A percentile compares a stretch with the other conserved stretches of the same genome.
Conservation (phyloP, 2,329 filamentous ascomycete genomes). For the Aspergillus caelatus region DNA sequence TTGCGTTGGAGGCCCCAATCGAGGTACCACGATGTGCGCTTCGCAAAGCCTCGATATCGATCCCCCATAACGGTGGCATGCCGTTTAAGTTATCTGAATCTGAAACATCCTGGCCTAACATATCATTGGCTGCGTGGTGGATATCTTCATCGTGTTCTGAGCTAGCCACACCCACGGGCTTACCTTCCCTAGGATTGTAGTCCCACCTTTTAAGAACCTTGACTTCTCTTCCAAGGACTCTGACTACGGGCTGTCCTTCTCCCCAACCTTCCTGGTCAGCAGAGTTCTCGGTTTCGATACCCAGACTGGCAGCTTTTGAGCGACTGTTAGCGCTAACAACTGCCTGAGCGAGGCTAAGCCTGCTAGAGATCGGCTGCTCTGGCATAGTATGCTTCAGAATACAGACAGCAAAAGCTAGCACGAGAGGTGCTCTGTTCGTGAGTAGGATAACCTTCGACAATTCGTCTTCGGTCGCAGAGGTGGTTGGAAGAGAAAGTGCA, state of each 20-base stretch:
- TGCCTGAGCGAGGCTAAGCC: constrained; percentile 79
- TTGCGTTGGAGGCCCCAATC: constrained; percentile 22
- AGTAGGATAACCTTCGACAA: constrained; percentile 63
- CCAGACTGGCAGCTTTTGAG: constrained; percentile 74
- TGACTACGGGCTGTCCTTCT: constrained; percentile 73
- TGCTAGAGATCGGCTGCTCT: constrained; percentile 80
- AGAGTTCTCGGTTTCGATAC: constrained; percentile 66
- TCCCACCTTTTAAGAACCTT: constrained; percentile 76
- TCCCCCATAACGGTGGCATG: constrained; percentile 57
- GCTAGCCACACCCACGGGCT: constrained; percentile 26
- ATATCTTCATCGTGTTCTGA: constrained; percentile 5
- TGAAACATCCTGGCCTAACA: constrained; percentile 14
- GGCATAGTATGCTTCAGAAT: constrained; percentile 80
- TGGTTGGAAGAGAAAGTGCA: constrained; percentile 36
- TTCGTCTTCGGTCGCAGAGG: constrained; percentile 54
- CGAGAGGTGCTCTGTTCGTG: constrained; percentile 80
- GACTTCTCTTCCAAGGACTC: constrained; percentile 72
- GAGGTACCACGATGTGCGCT: constrained; percentile 43
- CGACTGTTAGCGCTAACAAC: constrained; percentile 81
- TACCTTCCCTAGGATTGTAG: constrained; percentile 62
- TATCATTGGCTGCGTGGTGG: constrained; percentile 9
- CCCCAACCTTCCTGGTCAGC: constrained; percentile 74
- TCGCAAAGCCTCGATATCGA: constrained; percentile 60
- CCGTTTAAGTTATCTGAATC: constrained; percentile 12
- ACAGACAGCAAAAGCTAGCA: constrained; percentile 77